Conservation (phyloP, 1,139 yeast species). For the Candida pseudoviswanathii region DNA sequence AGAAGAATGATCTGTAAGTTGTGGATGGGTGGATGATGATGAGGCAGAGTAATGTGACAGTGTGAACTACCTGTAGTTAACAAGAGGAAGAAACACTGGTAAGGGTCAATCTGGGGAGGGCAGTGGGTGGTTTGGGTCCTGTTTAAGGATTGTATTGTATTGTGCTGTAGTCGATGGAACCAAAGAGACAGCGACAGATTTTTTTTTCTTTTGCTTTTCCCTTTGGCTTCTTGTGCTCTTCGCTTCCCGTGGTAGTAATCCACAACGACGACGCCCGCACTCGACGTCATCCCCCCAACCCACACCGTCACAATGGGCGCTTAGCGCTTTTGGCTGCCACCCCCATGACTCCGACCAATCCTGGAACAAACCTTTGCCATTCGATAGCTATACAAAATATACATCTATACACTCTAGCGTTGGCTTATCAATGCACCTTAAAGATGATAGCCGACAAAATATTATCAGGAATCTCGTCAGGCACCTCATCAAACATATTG, state of each 20-base stretch:
- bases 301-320: not conserved
- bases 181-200: not conserved
- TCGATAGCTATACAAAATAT: too few species aligned
- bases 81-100: not conserved
- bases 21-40: not conserved
- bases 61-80: not conserved
- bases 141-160: too few species aligned
- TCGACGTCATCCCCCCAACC: not conserved
- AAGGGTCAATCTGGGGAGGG: too few species aligned
- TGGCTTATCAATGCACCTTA: slow-evolving; percentile 6
- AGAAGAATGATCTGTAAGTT: not conserved
- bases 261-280: not conserved
- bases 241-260: not conserved
- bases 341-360: too few species aligned
- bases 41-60: not conserved
- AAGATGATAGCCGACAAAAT: slow-evolving; percentile 14
- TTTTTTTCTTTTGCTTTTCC: not conserved
- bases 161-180: not conserved
- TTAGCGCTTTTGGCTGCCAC: too few species aligned
- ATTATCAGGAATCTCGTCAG: slow-evolving; percentile 13
- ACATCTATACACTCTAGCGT: not conserved
- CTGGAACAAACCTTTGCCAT: too few species aligned
- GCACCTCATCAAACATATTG: slow-evolving; percentile 21
- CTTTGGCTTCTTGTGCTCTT: not conserved
- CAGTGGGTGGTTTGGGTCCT: too few species aligned